A percentile compares a stretch with the other conserved stretches of the same genome.
Conservation (phyloP, 2,329 filamentous ascomycete species). For the Amauroascus niger region DNA sequence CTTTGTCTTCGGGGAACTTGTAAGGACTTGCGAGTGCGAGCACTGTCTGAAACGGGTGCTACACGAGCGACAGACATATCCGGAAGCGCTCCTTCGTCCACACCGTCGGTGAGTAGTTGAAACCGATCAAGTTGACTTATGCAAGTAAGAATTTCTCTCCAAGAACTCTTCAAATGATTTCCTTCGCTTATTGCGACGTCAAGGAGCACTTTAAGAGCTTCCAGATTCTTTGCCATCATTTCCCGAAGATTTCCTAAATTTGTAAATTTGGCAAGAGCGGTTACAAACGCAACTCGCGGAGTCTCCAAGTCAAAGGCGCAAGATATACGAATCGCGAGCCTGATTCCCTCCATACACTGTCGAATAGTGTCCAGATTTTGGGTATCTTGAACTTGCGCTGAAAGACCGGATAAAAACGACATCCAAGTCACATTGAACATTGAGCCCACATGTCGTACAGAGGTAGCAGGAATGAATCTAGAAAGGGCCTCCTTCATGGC, state of each 20-base stretch:
- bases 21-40: conserved; percentile 56
- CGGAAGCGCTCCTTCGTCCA: conserved; percentile 83
- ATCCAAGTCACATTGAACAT: conserved; percentile 99
- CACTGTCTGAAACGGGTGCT: conserved; percentile 46
- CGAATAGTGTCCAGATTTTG: conserved; percentile 88
- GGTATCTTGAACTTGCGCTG: conserved; percentile 83
- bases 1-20: conserved; percentile 45
- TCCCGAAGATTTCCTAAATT: conserved; percentile 93
- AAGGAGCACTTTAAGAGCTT: conserved; percentile 81
- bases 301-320: conserved; percentile 89
- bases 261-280: conserved; percentile 82
- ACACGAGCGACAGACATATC: conserved; percentile 70
- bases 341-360: conserved; percentile 89
- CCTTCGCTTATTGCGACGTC: conserved; percentile 91
- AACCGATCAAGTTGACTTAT: conserved; percentile 92
- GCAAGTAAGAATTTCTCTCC: conserved; percentile 90
- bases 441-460: conserved; percentile 85
- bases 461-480: conserved; percentile 83
- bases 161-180: conserved; percentile 77
- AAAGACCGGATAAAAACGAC: conserved; percentile 93
- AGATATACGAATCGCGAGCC: conserved; percentile 82
- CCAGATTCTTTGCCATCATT: conserved; percentile 91
- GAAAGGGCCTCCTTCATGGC: conserved; percentile 57
- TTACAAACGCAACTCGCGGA: conserved; percentile 90
- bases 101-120: conserved; percentile 87